phyloP scores from a whole-genome alignment of 345 rosid genomes.

The Dimocarpus longan region DNA sequence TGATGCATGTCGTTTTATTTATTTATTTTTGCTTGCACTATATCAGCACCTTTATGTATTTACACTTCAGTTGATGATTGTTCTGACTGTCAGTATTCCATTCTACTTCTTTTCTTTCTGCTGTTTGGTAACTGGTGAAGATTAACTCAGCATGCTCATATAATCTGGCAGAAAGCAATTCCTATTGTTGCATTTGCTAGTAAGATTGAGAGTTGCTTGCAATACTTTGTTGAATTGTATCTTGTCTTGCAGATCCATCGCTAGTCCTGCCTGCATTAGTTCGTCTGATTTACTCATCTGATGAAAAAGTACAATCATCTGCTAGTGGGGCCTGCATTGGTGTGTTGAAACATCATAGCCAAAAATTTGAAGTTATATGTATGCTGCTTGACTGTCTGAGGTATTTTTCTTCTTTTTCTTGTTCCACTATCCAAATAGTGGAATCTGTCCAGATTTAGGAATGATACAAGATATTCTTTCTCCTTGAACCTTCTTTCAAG shows the following conservation, averaged over 20 bases:
- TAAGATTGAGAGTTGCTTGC: conserved; percentile 15
- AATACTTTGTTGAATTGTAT: conserved; percentile 9
- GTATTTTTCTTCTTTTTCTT: conserved; percentile 38
- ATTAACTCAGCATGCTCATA: not conserved
- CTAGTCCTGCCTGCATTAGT: conserved; percentile 63
- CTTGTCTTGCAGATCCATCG: conserved; percentile 63
- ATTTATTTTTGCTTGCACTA: not conserved
- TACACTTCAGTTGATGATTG: not conserved
- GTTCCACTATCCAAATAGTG: conserved; percentile 1
- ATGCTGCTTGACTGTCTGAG: conserved; percentile 79
- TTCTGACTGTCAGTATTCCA: not conserved
- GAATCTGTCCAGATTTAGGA: not conserved
- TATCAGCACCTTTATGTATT: not conserved
- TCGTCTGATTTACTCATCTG: conserved; percentile 54
- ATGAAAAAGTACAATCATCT: conserved; percentile 43
- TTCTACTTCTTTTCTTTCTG: not conserved
- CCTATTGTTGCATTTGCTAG: not conserved
- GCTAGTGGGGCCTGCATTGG: conserved; percentile 58
- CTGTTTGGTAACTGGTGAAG: not conserved
- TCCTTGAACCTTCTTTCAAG: not conserved
- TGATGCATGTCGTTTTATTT: not conserved
- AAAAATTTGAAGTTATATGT: conserved; percentile 64
- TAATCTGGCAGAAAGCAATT: not conserved
- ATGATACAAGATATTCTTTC: not conserved
- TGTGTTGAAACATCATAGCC: conserved; percentile 60